Base-by-base conservation (phyloP, 768 basidiomycete species). In the Suillus bovinus region DNA sequence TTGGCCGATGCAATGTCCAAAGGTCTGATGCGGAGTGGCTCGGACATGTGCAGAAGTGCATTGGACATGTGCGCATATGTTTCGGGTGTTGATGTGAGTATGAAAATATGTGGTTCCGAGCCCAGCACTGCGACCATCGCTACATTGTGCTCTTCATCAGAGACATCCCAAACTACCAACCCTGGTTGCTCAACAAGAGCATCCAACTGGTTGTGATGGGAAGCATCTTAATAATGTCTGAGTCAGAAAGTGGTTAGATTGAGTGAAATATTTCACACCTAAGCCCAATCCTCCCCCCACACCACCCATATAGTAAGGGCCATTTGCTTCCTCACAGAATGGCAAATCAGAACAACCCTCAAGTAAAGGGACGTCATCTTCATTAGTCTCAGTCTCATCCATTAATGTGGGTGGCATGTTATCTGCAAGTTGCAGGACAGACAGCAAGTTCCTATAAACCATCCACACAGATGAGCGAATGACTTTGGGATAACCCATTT, bases 401-500 rank as follows among this genome's bases (percentile, higher is more conserved):
- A 13, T 14, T 29, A 62, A 38, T 24, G 58, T 49, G 10, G 6
- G 27, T 20, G 54, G 54, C 17, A 57, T 31, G 8, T 31, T 34
- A 2, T 31, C 54, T 5, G 42, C 46, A 22, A 34, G 39, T 24
- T 22, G 55, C 13, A 62, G 33, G 5, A 62, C 14, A 8, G 16
- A 16, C n/a, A 64, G 27, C 3, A 64, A 38, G 17, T 39, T 36
- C 8, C 31, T 20, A 38, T 61, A 65, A 13, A 69, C 31, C 41
- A 13, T 42, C 70, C 76, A 76, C 44, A 72, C 69, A 8, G 66
- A 66, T 1, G 59, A n/a, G 9, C 34, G 34, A 1, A 58, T 67
- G 9, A 74, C 66, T 2, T 34, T 17, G 10, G 76, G 76, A 0
- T 22, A 20, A 1, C 70, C 73, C 24, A 77, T 63, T 2, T 6